Evolutionary conservation across 345 rosid species (phyloP).

Genomic region (Syzygium jambos): DNA sequence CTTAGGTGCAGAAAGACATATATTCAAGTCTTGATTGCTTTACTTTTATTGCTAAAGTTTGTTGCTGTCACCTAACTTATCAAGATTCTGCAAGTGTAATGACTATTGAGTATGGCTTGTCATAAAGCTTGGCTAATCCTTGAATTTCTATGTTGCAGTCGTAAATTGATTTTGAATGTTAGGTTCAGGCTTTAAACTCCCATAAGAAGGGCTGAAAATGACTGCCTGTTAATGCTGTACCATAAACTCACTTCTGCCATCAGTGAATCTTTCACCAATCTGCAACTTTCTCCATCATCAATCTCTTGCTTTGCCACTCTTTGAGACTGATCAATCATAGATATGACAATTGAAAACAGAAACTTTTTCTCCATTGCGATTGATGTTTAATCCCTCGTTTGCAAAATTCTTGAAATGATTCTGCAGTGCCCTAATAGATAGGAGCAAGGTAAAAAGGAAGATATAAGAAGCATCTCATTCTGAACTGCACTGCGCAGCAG

Average conservation of each 20-base stretch:
- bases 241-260: neutral
- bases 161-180: neutral
- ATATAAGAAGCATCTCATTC: neutral
- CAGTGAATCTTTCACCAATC: neutral
- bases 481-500: neutral
- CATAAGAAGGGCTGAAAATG: neutral
- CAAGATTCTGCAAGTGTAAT: neutral
- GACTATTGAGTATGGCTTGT: neutral
- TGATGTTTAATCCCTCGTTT: neutral
- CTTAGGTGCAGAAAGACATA: neutral
- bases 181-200: neutral
- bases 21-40: neutral
- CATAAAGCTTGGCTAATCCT: neutral
- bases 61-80: neutral
- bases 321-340: neutral
- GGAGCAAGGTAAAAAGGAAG: neutral
- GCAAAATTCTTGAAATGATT: neutral
- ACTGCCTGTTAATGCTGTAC: neutral
- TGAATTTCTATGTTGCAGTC: neutral
- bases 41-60: neutral
- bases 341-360: neutral
- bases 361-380: neutral
- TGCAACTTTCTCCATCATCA: neutral
- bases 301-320: neutral
- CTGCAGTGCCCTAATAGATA: neutral